phyloP scores from a whole-genome alignment of 1,284 basidiomycete species.

The Singerocomus inundabilis region DNA sequence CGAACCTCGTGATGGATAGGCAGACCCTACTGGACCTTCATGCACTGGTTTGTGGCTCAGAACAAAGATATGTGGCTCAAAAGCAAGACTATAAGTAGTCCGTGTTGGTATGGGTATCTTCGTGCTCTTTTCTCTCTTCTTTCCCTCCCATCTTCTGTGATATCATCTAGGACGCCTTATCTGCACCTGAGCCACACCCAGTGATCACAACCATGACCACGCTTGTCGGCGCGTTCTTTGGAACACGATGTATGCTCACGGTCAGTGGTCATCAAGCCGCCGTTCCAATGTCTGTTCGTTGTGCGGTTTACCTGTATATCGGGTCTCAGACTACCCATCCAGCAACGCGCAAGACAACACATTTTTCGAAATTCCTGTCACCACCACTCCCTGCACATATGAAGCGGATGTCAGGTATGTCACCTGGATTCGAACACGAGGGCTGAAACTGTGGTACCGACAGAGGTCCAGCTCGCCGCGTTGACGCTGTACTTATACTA shows the following conservation, averaged over 20 bases:
- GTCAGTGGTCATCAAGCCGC: not conserved
- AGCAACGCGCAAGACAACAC: not conserved
- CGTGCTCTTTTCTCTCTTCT: not conserved
- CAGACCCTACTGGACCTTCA: not conserved
- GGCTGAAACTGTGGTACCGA: not conserved
- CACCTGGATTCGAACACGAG: not conserved
- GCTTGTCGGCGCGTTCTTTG: not conserved
- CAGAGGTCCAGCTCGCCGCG: not conserved
- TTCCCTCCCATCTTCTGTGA: no score
- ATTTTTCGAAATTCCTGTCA: not conserved
- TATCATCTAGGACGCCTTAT: no score
- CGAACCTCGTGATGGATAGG: not conserved
- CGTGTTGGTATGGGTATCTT: not conserved
- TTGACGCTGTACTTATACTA: no score
- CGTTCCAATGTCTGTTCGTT: not conserved
- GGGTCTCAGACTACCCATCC: not conserved
- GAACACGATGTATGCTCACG: not conserved
- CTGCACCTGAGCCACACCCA: not conserved
- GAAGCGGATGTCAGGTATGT: not conserved
- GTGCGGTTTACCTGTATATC: not conserved
- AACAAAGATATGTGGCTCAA: not conserved
- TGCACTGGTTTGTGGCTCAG: constrained; percentile 1
- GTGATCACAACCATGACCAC: no score
- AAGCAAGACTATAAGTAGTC: not conserved
- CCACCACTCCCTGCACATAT: not conserved